phyloP scores from a whole-genome alignment of 2,329 filamentous ascomycete genomes.

The Neonectria neomacrospora region DNA sequence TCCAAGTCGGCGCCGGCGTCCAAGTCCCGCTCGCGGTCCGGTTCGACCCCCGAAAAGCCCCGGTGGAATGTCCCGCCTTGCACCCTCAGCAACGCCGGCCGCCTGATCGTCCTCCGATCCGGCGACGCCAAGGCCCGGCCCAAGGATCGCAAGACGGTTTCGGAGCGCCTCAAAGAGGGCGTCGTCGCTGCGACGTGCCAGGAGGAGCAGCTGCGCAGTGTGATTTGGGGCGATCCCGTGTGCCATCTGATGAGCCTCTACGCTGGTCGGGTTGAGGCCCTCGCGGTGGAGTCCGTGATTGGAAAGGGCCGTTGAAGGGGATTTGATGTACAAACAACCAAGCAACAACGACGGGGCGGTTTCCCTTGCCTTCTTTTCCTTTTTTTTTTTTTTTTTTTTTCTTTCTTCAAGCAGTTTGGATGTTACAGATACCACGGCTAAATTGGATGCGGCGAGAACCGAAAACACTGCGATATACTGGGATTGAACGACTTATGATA shows the following conservation, averaged over 20 bases:
- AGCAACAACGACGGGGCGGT: not conserved
- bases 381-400: not conserved
- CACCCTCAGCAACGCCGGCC: constrained; percentile 76
- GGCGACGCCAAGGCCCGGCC: constrained; percentile 52
- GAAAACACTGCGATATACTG: constrained; percentile 1
- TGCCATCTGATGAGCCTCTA: constrained; percentile 86
- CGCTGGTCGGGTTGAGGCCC: constrained; percentile 73
- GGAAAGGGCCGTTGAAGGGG: constrained; percentile 27
- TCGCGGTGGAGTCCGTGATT: constrained; percentile 70
- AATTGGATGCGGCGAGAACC: not conserved
- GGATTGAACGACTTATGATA: constrained; percentile 18
- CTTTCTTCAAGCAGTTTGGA: not conserved
- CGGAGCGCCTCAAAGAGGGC: constrained; percentile 64
- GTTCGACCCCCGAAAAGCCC: constrained; percentile 46
- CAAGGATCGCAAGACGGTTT: constrained; percentile 59
- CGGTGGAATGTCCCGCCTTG: constrained; percentile 74
- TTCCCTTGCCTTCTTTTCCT: no score
- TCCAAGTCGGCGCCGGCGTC: constrained; percentile 13
- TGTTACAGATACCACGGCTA: not conserved
- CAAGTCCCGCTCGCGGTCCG: constrained; percentile 27
- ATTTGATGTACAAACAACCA: not conserved
- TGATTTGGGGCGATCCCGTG: constrained; percentile 85
- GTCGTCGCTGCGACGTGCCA: constrained; percentile 75
- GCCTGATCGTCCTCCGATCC: constrained; percentile 73
- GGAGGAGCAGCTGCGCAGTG: constrained; percentile 73